A percentile compares a stretch with the other conserved stretches of the same genome.
phyloP scores from a whole-genome alignment of 352 stramenopile species.

The Pythium plurisporium region DNA sequence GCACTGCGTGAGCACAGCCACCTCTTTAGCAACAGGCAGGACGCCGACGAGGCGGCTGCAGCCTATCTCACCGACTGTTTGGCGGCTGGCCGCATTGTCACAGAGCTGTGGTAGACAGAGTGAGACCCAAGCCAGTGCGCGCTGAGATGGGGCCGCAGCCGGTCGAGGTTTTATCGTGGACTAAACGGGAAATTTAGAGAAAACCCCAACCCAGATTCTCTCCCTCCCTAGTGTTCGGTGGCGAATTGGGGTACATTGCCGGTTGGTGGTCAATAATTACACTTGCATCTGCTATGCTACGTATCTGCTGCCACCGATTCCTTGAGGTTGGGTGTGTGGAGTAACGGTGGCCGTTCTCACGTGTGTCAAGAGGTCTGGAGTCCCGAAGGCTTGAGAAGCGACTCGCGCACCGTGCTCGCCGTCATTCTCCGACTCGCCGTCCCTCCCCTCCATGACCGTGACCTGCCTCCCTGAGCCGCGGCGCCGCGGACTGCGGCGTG shows the following conservation, averaged over 20 bases:
- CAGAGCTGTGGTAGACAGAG: slow-evolving; percentile 79
- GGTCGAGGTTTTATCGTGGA: not conserved
- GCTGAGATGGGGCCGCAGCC: not conserved
- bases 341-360: slow-evolving; percentile 9
- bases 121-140: slow-evolving; percentile 19
- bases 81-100: slow-evolving; percentile 41
- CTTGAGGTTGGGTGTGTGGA: not conserved
- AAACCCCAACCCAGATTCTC: not conserved
- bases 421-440: not conserved
- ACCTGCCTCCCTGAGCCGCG: not conserved
- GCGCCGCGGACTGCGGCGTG: slow-evolving; percentile 8
- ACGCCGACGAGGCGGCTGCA: not conserved
- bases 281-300: not conserved
- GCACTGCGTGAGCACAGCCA: slow-evolving; percentile 43
- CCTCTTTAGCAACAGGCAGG: slow-evolving; percentile 15
- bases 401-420: not conserved
- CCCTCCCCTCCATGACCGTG: not conserved
- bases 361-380: not conserved
- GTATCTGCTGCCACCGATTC: not conserved
- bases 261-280: not conserved
- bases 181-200: not conserved
- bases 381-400: no score
- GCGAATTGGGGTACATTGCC: not conserved
- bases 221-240: not conserved
- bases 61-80: slow-evolving; percentile 37